Base-by-base conservation (phyloP, 2,329 filamentous ascomycete genomes). In the Aspergillus quadrilineatus region DNA sequence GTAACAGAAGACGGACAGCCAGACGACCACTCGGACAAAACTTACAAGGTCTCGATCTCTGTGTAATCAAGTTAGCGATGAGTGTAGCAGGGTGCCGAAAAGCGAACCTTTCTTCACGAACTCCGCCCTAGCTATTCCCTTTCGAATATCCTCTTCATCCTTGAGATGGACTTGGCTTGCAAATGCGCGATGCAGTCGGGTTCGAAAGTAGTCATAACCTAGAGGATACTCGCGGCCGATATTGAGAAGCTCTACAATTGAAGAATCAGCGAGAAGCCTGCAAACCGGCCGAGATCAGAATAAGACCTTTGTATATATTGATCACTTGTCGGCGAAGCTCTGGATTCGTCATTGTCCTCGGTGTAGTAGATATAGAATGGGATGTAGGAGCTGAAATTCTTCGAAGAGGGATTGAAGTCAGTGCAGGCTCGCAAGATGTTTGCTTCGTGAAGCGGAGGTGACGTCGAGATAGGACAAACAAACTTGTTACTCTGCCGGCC, bases 11-110 rank as follows among this genome's bases (percentile, higher is more conserved):
- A 4, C 8, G 28, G 30, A n/a, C 28, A 10, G 41, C 22, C 17
- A 36, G 15, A 17, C 1, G n/a, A 1, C 7, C 4, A 36, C 14
- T 6, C 30, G 36, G 15, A n/a, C 8, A 28, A 28, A 22, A 57
- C 90, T 84, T 81, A 97, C 90, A 97, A 72, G 15, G 92, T 88
- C 77, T 97, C 92, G 59, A 97, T 90, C 73, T 97, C 93, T 94
- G 57, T 15, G 42, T 42, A 10, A n/a, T 39, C 12, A 26, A 55
- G 47, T 53, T 37, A 63, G 39, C 39, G 7, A 41, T n/a, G 6
- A 43, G 51, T 43, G 17, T 10, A 26, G 14, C 22, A 28, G 15
- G 14, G 14, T 29, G 26, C 10, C 8, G 28, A 52, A 45, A 32
- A 36, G 53, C 69, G 55, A 69, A 91, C 91, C 91, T 81, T 95